Base-by-base conservation (phyloP, 1,284 basidiomycete species). In the Taiwanofungus camphoratus region DNA sequence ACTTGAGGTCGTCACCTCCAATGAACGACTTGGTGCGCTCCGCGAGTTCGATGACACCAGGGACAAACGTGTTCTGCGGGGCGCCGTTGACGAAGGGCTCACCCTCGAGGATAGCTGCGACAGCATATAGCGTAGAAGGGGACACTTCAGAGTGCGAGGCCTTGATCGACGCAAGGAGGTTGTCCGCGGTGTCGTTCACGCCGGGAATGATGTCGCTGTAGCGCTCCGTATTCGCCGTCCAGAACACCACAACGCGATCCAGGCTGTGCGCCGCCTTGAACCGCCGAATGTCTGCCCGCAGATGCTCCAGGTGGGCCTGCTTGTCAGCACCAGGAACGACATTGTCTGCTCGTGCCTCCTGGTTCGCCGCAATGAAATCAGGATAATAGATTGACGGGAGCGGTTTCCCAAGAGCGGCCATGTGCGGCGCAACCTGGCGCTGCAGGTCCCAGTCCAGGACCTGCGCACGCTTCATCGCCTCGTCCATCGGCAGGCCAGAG, bases 51-150 rank as follows among this genome's bases (percentile, higher is more conserved):
- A 99, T 88, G 56, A 87, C 85, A 57, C 96, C 95, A 1, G 96
- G 95, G 23, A 99, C 93, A 61, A 98, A 98, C 5, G 95, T 98
- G 81, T 99, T 99, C 77, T 99, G 95, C 16, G 95, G 95, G 19
- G 94, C 93, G 42, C 95, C 95, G 61, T 98, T 99, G 66, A 99
- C 82, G 76, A 95, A 98, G 22, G 95, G 92, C 55, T 85, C 84
- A 49, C 87, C 87, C 69, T 98, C 95, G 53, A 97, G 86, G 64
- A 99, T 97, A 24, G 93, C 79, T 4, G 94, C 95, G 49, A 98
- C 86, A 24, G 94, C 95, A 60, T 98, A 99, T 57, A 98, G 66
- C 45, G 93, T 95, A 44, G 92, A 96, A 5, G 96, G 95, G 11
- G 94, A 92, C 15, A 98, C 86, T 66, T 99, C 95, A 13, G 78